Evolutionary conservation across 1,284 basidiomycete species (phyloP).

Genomic region (Phylloboletellus chloephorus): DNA sequence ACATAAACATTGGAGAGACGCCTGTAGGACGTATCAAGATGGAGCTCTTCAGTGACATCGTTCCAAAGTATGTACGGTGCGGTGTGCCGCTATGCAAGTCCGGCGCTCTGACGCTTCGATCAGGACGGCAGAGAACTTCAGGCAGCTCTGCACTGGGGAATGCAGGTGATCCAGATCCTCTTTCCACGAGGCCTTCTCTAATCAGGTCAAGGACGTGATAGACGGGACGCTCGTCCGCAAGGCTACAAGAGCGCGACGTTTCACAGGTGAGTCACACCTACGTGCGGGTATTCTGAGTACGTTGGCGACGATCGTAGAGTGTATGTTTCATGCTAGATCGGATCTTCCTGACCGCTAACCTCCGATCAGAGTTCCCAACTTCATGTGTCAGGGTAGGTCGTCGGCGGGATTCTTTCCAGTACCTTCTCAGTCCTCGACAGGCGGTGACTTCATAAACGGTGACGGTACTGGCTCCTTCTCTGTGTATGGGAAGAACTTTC

Average conservation of each 20-base stretch:
- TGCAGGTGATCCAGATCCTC: conserved; percentile 53
- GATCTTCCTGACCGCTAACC: conserved; percentile 1
- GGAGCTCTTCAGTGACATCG: conserved; percentile 89
- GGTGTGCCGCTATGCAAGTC: background rate
- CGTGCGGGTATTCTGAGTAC: background rate
- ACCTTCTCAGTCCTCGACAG: conserved; percentile 34
- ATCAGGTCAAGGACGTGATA: conserved; percentile 31
- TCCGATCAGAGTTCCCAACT: conserved; percentile 57
- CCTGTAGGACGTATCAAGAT: conserved; percentile 93
- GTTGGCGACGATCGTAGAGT: conserved; percentile 47
- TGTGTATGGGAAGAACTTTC: conserved; percentile 92
- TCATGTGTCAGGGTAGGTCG: conserved; percentile 77
- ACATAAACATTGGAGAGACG: conserved; percentile 92
- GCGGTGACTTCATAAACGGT: conserved; percentile 82
- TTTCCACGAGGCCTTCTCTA: conserved; percentile 5
- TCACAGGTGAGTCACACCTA: conserved; percentile 60
- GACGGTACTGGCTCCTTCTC: conserved; percentile 94
- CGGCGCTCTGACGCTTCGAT: conserved; percentile 4
- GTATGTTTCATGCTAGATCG: conserved; percentile 41
- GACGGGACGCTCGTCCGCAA: conserved; percentile 80
- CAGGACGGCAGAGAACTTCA: conserved; percentile 95
- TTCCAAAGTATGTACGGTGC: conserved; percentile 65
- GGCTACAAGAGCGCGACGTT: conserved; percentile 88
- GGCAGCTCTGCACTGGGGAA: conserved; percentile 95
- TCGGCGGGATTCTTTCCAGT: background rate